Evolutionary conservation across 1,284 basidiomycete genomes (phyloP).

Genomic region (Apiotrichum porosum): DNA sequence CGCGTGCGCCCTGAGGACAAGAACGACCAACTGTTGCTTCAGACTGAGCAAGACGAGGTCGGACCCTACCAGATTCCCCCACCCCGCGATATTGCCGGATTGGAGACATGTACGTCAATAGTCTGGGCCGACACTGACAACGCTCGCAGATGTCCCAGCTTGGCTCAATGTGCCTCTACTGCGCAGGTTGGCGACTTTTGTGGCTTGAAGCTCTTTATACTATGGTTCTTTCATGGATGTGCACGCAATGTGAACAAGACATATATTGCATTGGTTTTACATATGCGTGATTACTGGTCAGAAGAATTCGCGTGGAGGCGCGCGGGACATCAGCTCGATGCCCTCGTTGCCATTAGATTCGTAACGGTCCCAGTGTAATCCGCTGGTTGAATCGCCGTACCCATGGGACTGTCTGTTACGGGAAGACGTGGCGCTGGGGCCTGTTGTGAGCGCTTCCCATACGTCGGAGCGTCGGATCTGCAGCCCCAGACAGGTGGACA

Average conservation of each 20-base stretch:
- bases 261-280: no score
- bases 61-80: slow-evolving; percentile 57
- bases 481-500: slow-evolving; percentile 43
- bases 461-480: slow-evolving; percentile 37
- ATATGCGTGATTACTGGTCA: no score
- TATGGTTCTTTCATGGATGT: background rate
- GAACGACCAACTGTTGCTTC: slow-evolving; percentile 87
- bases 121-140: background rate
- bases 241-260: slow-evolving; percentile 1
- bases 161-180: slow-evolving; percentile 38
- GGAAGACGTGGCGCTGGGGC: no score
- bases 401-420: no score
- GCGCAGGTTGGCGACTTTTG: slow-evolving; percentile 36
- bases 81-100: slow-evolving; percentile 43
- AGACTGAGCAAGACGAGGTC: slow-evolving; percentile 92
- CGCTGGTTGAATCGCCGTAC: no score
- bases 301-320: background rate
- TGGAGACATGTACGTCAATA: slow-evolving; percentile 47
- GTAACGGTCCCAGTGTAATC: background rate
- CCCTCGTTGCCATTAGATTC: background rate
- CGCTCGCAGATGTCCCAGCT: slow-evolving; percentile 33
- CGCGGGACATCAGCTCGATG: background rate
- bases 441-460: slow-evolving; percentile 28
- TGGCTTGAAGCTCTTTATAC: slow-evolving; percentile 19
- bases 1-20: slow-evolving; percentile 90